phyloP scores from a whole-genome alignment of 2,329 filamentous ascomycete species.

The Fusarium secorum region DNA sequence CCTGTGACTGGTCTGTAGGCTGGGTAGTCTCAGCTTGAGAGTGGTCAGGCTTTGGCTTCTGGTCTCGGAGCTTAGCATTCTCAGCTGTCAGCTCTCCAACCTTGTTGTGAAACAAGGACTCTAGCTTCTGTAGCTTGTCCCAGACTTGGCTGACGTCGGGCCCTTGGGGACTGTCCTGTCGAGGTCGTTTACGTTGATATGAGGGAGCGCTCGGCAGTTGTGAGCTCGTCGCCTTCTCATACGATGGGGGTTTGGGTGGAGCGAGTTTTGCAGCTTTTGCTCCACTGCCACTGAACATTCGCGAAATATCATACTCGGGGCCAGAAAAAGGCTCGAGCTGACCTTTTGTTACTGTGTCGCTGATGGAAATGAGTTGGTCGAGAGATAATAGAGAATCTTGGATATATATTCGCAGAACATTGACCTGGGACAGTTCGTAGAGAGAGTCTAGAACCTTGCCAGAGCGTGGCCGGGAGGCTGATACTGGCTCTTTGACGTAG shows the following conservation, averaged over 20 bases:
- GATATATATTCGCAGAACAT: background rate
- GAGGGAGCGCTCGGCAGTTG: background rate
- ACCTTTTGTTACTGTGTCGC: background rate
- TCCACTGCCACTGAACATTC: conserved; percentile 7
- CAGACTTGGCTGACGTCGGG: background rate
- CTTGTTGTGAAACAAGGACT: background rate
- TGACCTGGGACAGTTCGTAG: background rate
- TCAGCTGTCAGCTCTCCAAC: background rate
- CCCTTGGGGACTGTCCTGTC: background rate
- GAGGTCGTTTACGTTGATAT: background rate
- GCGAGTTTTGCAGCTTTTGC: background rate
- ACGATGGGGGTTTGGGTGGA: background rate
- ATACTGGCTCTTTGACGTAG: background rate
- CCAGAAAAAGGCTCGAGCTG: background rate
- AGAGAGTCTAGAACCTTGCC: conserved; percentile 4
- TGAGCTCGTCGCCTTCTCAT: background rate
- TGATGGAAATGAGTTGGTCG: background rate
- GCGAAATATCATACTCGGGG: background rate
- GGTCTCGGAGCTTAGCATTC: background rate
- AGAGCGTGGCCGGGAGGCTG: background rate
- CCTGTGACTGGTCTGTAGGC: background rate
- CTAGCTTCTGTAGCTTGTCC: background rate
- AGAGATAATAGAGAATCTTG: background rate
- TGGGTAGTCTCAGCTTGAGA: background rate
- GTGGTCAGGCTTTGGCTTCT: background rate